These are phyloP conservation scores for Fusarium luffae DNA, from an alignment of 2,329 filamentous ascomycete species.

Conservation along the genomic window DNA sequence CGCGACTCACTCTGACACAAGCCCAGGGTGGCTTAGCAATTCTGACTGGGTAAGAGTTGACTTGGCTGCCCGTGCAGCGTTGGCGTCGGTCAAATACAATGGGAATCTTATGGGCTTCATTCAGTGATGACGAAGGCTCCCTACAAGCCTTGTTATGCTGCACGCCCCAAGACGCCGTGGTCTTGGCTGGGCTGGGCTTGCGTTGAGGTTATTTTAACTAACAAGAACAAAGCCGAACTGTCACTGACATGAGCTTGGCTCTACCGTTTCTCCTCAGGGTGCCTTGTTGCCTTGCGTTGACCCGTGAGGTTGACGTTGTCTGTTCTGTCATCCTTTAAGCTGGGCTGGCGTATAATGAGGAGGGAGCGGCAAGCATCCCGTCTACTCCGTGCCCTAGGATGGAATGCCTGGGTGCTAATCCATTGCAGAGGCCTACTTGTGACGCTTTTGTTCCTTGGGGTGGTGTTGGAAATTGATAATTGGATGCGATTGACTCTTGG, in stretches of 20 bases:
- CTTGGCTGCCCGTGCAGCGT: conserved; percentile 13
- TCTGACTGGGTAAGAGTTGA: conserved; percentile 2
- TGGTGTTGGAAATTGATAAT: background rate
- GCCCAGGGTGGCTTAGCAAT: conserved; percentile 32
- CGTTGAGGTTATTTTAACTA: conserved; percentile 18
- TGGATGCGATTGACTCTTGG: background rate
- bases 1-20: conserved; percentile 32
- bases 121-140: conserved; percentile 1
- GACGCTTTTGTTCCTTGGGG: background rate
- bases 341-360: conserved; percentile 1
- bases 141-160: background rate
- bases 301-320: background rate
- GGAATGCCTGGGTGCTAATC: conserved; percentile 1
- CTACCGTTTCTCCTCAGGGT: conserved; percentile 17
- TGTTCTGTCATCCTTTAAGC: background rate
- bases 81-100: conserved; percentile 1
- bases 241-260: conserved; percentile 23
- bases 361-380: conserved; percentile 12
- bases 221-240: conserved; percentile 16
- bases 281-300: conserved; percentile 26
- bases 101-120: background rate
- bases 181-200: conserved; percentile 18
- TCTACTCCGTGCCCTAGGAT: conserved; percentile 4
- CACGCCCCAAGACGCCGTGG: conserved; percentile 18
- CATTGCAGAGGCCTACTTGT: background rate